These are phyloP conservation scores for Garcileccinum viscosum DNA, from an alignment of 1,284 basidiomycete species.

Conservation along the genomic window DNA sequence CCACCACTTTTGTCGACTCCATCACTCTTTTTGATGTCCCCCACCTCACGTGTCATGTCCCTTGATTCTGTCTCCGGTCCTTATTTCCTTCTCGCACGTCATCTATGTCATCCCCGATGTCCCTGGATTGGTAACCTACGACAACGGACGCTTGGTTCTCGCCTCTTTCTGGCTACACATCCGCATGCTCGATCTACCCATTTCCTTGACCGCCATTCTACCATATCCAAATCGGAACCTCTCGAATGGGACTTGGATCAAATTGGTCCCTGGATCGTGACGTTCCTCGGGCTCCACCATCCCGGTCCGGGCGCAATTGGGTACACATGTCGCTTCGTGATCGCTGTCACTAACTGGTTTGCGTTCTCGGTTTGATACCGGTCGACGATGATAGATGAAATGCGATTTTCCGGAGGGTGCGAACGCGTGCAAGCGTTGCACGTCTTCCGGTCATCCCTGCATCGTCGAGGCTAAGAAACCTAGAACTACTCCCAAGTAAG, in stretches of 20 bases:
- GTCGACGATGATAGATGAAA: constrained; percentile 65
- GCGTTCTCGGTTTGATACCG: constrained; percentile 14
- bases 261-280: constrained; percentile 14
- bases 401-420: constrained; percentile 75
- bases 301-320: constrained; percentile 2
- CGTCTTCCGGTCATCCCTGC: constrained; percentile 69
- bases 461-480: constrained; percentile 82
- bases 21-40: constrained; percentile 1
- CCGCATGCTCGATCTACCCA: constrained; percentile 5
- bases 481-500: constrained; percentile 78
- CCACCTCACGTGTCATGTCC: constrained; percentile 6
- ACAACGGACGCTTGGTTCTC: constrained; percentile 5
- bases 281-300: constrained; percentile 3
- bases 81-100: neutral
- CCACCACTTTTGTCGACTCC: constrained; percentile 11
- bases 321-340: constrained; percentile 1
- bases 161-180: neutral
- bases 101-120: neutral
- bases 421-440: constrained; percentile 76
- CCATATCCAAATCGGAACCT: constrained; percentile 22
- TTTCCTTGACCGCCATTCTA: constrained; percentile 7
- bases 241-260: constrained; percentile 14
- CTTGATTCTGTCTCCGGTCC: neutral
- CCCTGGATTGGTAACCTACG: constrained; percentile 21
- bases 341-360: constrained; percentile 18